Conservation (phyloP, 2,329 filamentous ascomycete genomes). For the Torrubiellomyces zombiae region DNA sequence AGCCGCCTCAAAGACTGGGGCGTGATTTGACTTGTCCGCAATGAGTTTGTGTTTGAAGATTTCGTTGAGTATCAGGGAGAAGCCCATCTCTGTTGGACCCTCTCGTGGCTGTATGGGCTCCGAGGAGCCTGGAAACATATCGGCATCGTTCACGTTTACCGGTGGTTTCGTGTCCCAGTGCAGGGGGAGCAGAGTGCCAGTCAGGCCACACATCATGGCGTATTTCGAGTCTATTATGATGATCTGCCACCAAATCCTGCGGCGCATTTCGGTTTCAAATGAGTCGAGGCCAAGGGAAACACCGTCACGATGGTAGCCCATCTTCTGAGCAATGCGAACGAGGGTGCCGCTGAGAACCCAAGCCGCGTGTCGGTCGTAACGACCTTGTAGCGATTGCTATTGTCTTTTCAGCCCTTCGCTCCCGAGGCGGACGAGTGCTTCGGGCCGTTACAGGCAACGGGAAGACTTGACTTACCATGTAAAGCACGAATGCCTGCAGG, state of each 20-base stretch:
- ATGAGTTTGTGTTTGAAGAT: slow-evolving; percentile 31
- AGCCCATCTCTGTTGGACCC: slow-evolving; percentile 45
- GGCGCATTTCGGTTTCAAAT: slow-evolving; percentile 51
- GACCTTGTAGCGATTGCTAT: slow-evolving; percentile 38
- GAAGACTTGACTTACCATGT: slow-evolving; percentile 25
- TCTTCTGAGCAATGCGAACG: slow-evolving; percentile 48
- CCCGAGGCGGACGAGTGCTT: not conserved
- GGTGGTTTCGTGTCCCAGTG: slow-evolving; percentile 40
- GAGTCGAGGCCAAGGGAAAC: slow-evolving; percentile 36
- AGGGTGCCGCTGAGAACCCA: slow-evolving; percentile 45
- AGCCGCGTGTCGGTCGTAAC: slow-evolving; percentile 40
- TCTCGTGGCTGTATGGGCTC: slow-evolving; percentile 33
- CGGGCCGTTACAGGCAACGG: too few relatives aligned
- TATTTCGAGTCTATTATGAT: slow-evolving; percentile 40
- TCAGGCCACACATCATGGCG: slow-evolving; percentile 40
- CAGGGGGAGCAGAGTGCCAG: slow-evolving; percentile 31
- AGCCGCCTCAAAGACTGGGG: slow-evolving; percentile 30
- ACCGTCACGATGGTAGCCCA: slow-evolving; percentile 50
- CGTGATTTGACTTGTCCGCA: slow-evolving; percentile 23
- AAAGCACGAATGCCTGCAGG: slow-evolving; percentile 41
- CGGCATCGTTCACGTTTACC: slow-evolving; percentile 40
- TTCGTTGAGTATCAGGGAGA: slow-evolving; percentile 32
- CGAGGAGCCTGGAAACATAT: slow-evolving; percentile 35
- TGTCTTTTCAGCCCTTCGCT: slow-evolving; percentile 5
- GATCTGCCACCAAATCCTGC: slow-evolving; percentile 51